Conservation (phyloP, 352 stramenopile genomes). For the Globisporangium irregulare region DNA sequence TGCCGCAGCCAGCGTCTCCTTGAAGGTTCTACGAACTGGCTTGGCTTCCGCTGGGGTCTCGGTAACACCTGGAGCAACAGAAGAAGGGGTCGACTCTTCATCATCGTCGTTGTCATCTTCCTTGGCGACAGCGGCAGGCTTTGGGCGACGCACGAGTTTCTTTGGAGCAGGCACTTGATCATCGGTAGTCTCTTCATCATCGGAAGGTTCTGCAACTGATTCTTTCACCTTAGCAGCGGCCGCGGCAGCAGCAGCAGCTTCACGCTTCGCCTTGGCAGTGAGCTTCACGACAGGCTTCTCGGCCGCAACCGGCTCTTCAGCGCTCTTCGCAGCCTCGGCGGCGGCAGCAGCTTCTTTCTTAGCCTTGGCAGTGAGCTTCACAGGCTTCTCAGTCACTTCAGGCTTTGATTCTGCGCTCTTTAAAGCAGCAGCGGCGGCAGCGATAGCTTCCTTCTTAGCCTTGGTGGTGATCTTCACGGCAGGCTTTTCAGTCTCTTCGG, state of each 20-base stretch:
- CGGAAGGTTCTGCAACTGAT: slow-evolving; percentile 1
- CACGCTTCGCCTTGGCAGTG: slow-evolving; percentile 4
- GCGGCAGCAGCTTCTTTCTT: slow-evolving; percentile 16
- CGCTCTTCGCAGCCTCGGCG: slow-evolving; percentile 2
- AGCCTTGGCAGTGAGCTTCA: slow-evolving; percentile 14
- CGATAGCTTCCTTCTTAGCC: neutral
- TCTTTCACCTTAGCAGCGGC: slow-evolving; percentile 4
- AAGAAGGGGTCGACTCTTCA: neutral
- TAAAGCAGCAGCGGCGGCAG: neutral
- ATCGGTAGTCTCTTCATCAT: slow-evolving; percentile 17
- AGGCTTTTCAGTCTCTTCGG: neutral
- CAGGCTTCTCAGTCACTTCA: neutral
- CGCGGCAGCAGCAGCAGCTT: slow-evolving; percentile 14
- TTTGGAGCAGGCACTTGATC: slow-evolving; percentile 23
- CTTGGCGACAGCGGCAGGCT: slow-evolving; percentile 14
- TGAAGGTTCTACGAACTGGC: slow-evolving; percentile 29
- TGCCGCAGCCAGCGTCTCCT: slow-evolving; percentile 40
- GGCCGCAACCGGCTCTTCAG: neutral
- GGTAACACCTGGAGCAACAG: neutral
- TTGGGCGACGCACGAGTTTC: slow-evolving; percentile 21
- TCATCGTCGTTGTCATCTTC: slow-evolving; percentile 12
- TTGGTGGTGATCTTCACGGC: neutral
- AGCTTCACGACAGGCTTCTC: neutral
- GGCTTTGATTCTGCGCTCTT: neutral
- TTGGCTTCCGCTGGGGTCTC: slow-evolving; percentile 9